phyloP scores from a whole-genome alignment of 306 rosid genomes.

The Rosa lucieae region DNA sequence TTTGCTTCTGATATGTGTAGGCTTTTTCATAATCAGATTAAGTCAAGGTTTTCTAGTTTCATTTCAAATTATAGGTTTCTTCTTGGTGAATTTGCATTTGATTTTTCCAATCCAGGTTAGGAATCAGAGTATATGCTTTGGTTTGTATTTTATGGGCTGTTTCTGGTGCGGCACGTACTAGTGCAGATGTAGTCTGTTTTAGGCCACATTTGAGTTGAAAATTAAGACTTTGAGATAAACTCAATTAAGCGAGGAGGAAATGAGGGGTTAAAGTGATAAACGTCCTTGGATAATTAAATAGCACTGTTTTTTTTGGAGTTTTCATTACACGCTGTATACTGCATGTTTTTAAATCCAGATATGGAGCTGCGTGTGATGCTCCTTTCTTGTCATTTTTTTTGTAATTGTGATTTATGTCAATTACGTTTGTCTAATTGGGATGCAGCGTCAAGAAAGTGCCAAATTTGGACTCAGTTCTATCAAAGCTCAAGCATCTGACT shows the following conservation, averaged over 20 bases:
- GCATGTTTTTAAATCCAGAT: neutral
- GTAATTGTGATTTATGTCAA: neutral
- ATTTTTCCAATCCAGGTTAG: neutral
- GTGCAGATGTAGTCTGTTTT: neutral
- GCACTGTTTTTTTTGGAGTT: neutral
- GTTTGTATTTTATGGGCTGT: neutral
- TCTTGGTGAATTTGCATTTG: neutral
- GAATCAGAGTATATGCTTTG: neutral
- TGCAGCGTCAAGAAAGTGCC: slow-evolving; percentile 42
- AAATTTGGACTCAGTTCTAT: slow-evolving; percentile 44
- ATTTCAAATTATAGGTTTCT: neutral
- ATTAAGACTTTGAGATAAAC: neutral
- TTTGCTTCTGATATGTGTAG: neutral
- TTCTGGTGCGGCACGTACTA: neutral
- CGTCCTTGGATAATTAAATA: neutral
- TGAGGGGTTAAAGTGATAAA: neutral
- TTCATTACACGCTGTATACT: neutral
- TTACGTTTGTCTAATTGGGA: neutral
- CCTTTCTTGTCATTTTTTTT: neutral
- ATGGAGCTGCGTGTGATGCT: neutral
- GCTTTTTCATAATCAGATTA: neutral
- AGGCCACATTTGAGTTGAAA: neutral
- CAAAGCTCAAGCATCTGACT: slow-evolving; percentile 28
- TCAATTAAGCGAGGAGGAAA: neutral
- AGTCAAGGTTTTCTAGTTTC: neutral